These are phyloP conservation scores for Arachnopeziza araneosa DNA, from an alignment of 2,329 filamentous ascomycete genomes.

Conservation along the genomic window DNA sequence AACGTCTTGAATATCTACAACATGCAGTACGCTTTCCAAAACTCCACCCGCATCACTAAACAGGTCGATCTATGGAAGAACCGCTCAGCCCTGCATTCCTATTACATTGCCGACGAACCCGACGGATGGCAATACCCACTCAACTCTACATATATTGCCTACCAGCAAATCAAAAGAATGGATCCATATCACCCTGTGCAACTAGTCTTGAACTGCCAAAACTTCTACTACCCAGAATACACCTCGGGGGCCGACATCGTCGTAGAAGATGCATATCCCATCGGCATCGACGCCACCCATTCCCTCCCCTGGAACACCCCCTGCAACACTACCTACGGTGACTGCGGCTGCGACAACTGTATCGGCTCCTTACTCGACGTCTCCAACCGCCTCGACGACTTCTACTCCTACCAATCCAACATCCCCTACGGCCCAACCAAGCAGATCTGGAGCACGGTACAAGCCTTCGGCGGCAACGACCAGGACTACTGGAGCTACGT, in stretches of 20 bases:
- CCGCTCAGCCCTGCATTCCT: constrained; percentile 40
- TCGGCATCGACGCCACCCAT: constrained; percentile 42
- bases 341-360: constrained; percentile 46
- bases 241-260: constrained; percentile 45
- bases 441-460: constrained; percentile 44
- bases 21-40: constrained; percentile 27
- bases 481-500: constrained; percentile 42
- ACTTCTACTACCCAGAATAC: constrained; percentile 47
- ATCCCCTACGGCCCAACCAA: constrained; percentile 33
- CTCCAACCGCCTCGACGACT: constrained; percentile 37
- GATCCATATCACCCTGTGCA: constrained; percentile 50
- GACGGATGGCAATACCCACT: constrained; percentile 36
- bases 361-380: constrained; percentile 40
- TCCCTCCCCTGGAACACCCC: constrained; percentile 39
- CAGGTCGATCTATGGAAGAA: constrained; percentile 26
- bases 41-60: constrained; percentile 33
- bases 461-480: constrained; percentile 44
- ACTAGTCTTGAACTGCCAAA: constrained; percentile 45
- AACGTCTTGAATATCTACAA: constrained; percentile 42
- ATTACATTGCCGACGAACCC: constrained; percentile 50
- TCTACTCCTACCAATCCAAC: constrained; percentile 36
- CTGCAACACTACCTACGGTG: constrained; percentile 47
- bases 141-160: constrained; percentile 39
- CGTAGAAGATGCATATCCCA: constrained; percentile 44
- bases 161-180: constrained; percentile 38